Conservation (phyloP, 345 rosid species). For the Citrus unshiu region DNA sequence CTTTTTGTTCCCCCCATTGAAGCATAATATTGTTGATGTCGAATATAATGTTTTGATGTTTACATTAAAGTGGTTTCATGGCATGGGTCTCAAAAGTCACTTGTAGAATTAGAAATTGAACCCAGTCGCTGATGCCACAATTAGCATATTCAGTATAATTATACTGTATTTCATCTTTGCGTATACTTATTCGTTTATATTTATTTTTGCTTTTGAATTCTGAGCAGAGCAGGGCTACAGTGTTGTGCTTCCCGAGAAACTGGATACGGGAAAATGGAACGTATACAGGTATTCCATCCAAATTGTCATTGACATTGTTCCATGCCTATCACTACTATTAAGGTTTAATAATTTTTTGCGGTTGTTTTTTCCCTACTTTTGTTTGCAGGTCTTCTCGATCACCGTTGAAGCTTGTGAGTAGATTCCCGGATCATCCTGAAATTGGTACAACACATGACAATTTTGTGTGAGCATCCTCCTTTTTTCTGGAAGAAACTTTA, state of each 20-base stretch:
- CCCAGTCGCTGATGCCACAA: neutral
- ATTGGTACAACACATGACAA: constrained; percentile 89
- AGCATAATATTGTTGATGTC: too few relatives aligned
- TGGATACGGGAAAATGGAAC: constrained; percentile 88
- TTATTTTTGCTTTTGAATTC: constrained; percentile 12
- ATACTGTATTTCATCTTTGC: neutral
- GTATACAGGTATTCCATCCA: constrained; percentile 62
- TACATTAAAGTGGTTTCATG: neutral
- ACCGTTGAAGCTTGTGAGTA: constrained; percentile 70
- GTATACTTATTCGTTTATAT: neutral
- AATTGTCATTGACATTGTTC: neutral
- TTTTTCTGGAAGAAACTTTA: neutral
- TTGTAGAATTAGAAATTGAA: neutral
- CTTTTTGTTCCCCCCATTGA: neutral
- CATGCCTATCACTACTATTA: neutral
- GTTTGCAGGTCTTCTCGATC: constrained; percentile 64
- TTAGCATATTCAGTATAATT: neutral
- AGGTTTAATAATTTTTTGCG: neutral
- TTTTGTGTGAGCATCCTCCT: constrained; percentile 61
- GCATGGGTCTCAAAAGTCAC: neutral
- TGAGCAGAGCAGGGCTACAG: constrained; percentile 79
- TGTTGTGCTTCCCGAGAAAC: constrained; percentile 90
- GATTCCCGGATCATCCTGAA: constrained; percentile 84
- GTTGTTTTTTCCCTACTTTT: neutral
- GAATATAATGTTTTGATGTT: neutral